Base-by-base conservation (phyloP, 2,329 filamentous ascomycete genomes). In the Trichoderma citrinoviride region DNA sequence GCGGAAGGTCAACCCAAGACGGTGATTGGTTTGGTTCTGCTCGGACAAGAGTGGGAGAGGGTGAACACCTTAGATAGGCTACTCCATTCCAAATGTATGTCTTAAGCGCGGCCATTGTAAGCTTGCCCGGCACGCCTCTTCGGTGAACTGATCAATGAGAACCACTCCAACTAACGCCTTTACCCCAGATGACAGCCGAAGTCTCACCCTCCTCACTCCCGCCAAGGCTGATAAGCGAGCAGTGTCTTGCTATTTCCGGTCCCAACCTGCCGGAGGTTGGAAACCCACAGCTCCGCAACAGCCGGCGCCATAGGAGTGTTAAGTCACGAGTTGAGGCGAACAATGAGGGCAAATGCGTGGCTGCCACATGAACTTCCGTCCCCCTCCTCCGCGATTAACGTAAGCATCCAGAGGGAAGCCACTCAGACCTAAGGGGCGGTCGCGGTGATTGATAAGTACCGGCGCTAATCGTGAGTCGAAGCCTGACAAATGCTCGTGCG, bases 211-310 rank as follows among this genome's bases (percentile, higher is more conserved):
- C 23, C n/a, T 41, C 15, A 44, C 29, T 49, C 49, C 58, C 58
- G 49, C 23, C 25, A 46, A 43, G 25, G 58, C 58, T 62, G 49
- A 46, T 41, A 37, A 43, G 21, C 58, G 41, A 41, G 19, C 47
- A 33, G 40, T 25, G n/a, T 17, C 29, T 23, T 62, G 58, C 58
- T 62, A 62, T 62, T 62, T 54, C 58, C 58, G 49, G 58, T 37
- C 7, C 27, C 40, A 52, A 43, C 37, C 12, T 52, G 49, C 33
- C 58, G n/a, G 47, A 25, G 17, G 49, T 15, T 53, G 10, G 33
- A 44, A 52, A 17, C 23, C 58, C 47, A 61, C 47, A 19, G 17
- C 49, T 54, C 58, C 58, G 58, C 58, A 53, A 17, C 25, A 62
- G 25, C 58, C 58, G 58, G 40, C 49, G 27, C 58, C 58, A 37